Conservation (phyloP, 208 protist species). For the Trypanosomatidae sp. region DNA sequence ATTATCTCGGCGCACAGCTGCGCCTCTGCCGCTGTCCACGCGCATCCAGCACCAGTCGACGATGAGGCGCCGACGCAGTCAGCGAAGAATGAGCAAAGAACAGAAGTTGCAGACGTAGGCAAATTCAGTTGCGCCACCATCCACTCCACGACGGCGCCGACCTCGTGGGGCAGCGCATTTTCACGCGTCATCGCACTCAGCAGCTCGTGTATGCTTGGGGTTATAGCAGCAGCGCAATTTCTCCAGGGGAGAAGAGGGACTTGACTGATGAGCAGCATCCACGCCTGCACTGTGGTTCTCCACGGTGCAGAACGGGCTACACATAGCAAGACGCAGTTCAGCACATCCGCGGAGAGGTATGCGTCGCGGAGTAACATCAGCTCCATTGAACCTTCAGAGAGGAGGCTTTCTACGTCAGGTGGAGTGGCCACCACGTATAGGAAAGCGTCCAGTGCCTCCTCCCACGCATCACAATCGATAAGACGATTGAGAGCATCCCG, state of each 20-base stretch:
- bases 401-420: background rate
- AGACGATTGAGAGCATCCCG: constrained; percentile 11
- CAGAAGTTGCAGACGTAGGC: constrained; percentile 1
- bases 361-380: constrained; percentile 19
- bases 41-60: background rate
- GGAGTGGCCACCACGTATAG: constrained; percentile 4
- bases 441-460: constrained; percentile 19
- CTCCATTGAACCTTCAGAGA: constrained; percentile 10
- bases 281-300: constrained; percentile 30
- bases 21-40: constrained; percentile 25
- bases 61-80: constrained; percentile 4
- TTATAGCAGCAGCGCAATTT: background rate
- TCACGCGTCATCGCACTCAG: constrained; percentile 29
- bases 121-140: constrained; percentile 14
- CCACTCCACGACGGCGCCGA: constrained; percentile 21
- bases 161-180: constrained; percentile 22
- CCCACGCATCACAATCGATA: constrained; percentile 29
- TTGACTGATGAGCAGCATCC: constrained; percentile 19
- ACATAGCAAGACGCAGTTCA: constrained; percentile 22
- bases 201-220: constrained; percentile 14
- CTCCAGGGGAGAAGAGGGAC: constrained; percentile 21
- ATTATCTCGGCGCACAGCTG: constrained; percentile 17
- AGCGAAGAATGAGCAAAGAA: constrained; percentile 11
- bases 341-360: constrained; percentile 10
- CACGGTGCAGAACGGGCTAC: constrained; percentile 27